Conservation (phyloP, 83 land plant genomes). For the Isoetes engelmannii region DNA sequence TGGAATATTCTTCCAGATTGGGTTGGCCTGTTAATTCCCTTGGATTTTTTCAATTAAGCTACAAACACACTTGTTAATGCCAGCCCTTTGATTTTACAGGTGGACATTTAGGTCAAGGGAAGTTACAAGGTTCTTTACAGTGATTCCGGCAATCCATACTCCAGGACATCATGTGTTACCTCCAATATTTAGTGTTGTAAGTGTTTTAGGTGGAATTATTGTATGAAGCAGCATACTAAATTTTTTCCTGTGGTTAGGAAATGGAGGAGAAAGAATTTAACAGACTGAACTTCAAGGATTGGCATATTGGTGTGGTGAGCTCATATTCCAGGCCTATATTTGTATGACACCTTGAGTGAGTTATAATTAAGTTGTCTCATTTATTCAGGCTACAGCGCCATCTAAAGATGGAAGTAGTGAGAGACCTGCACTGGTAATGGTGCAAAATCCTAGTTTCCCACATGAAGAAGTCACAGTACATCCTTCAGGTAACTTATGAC, state of each 20-base stretch:
- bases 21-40: too few relatives aligned
- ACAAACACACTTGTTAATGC: not conserved
- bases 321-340: not conserved
- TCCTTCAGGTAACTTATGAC: too few relatives aligned
- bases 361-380: not conserved
- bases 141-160: constrained; percentile 63
- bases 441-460: constrained; percentile 36
- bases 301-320: constrained; percentile 84
- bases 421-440: constrained; percentile 34
- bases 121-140: constrained; percentile 57
- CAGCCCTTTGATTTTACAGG: constrained; percentile 31
- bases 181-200: constrained; percentile 84
- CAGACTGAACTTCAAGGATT: constrained; percentile 47
- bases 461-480: constrained; percentile 10
- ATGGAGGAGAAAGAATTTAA: constrained; percentile 66
- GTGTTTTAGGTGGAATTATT: constrained; percentile 15
- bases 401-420: constrained; percentile 17
- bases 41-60: not conserved
- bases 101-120: constrained; percentile 83
- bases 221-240: too few relatives aligned
- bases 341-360: not conserved
- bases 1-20: constrained; percentile 73
- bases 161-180: constrained; percentile 45
- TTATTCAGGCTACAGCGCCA: constrained; percentile 32
- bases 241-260: constrained; percentile 42